A percentile compares a stretch with the other conserved stretches of the same genome.
These are phyloP conservation scores for Phalaenopsis equestris DNA, from an alignment of 106 monocot species.

Conservation along the genomic window DNA sequence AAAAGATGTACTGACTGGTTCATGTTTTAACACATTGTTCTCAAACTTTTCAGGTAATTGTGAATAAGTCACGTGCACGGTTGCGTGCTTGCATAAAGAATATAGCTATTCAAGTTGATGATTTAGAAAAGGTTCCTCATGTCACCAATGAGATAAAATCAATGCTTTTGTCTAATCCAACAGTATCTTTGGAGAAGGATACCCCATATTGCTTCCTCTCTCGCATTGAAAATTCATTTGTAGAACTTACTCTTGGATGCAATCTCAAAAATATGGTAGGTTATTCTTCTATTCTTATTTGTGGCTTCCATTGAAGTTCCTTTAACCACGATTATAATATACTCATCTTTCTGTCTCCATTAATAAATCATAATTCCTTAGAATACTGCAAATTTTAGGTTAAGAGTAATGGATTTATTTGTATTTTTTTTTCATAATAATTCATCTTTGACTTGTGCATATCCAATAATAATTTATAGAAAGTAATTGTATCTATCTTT, in stretches of 20 bases:
- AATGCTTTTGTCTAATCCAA: slow-evolving; percentile 51
- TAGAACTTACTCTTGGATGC: slow-evolving; percentile 80
- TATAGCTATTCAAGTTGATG: slow-evolving; percentile 52
- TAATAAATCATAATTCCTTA: neutral
- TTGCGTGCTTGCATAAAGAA: slow-evolving; percentile 50
- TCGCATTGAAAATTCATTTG: slow-evolving; percentile 54
- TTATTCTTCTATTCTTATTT: neutral
- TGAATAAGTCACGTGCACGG: slow-evolving; percentile 84
- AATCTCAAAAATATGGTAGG: slow-evolving; percentile 72
- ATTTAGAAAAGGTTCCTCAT: slow-evolving; percentile 70
- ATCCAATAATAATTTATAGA: neutral
- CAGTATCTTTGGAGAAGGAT: slow-evolving; percentile 51
- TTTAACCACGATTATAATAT: neutral
- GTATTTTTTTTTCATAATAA: neutral
- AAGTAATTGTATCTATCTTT: neutral
- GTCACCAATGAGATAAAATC: slow-evolving; percentile 55
- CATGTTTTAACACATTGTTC: neutral
- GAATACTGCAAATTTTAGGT: neutral
- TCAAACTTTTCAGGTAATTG: slow-evolving; percentile 53
- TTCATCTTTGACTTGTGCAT: neutral
- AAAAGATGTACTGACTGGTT: neutral
- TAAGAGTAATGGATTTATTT: neutral
- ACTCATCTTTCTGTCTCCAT: neutral
- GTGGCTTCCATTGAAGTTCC: neutral
- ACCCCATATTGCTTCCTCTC: slow-evolving; percentile 86